Conservation (phyloP, 257 asterid genomes). For the Leonotis leonurus region DNA sequence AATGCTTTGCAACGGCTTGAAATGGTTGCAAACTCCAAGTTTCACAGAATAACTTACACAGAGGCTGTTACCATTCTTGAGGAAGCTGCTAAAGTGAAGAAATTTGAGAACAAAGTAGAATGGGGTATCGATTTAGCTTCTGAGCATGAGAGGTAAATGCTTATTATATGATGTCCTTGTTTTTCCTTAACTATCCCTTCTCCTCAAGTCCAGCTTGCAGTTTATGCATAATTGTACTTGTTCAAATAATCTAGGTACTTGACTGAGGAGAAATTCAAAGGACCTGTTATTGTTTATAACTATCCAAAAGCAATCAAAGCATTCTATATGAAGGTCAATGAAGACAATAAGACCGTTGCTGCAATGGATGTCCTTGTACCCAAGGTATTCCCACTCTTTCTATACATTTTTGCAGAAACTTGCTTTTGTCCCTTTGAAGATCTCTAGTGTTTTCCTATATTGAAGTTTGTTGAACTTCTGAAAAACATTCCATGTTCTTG, state of each 20-base stretch:
- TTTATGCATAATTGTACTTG: slow-evolving; percentile 5
- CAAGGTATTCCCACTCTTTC: slow-evolving; percentile 37
- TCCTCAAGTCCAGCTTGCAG: background rate
- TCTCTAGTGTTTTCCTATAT: background rate
- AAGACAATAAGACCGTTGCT: slow-evolving; percentile 89
- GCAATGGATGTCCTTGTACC: slow-evolving; percentile 99
- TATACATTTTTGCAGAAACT: background rate
- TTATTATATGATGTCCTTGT: background rate
- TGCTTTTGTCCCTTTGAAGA: background rate
- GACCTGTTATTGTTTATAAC: slow-evolving; percentile 93
- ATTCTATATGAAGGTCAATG: slow-evolving; percentile 95
- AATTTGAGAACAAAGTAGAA: slow-evolving; percentile 82
- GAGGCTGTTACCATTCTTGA: slow-evolving; percentile 76
- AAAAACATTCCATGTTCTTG: background rate
- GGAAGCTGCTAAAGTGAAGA: slow-evolving; percentile 64
- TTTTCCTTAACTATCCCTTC: background rate
- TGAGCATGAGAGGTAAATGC: slow-evolving; percentile 83
- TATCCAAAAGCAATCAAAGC: slow-evolving; percentile 93
- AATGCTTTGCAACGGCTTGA: slow-evolving; percentile 62
- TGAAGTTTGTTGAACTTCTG: background rate
- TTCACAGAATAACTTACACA: slow-evolving; percentile 69
- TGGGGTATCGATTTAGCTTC: slow-evolving; percentile 99
- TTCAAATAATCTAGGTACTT: slow-evolving; percentile 46
- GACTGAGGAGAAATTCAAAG: slow-evolving; percentile 82
- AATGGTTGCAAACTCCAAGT: slow-evolving; percentile 72